Evolutionary conservation across 306 rosid genomes (phyloP), one percentile per base, ranked within the genome.

Genomic region (Cucumis hystrix): DNA sequence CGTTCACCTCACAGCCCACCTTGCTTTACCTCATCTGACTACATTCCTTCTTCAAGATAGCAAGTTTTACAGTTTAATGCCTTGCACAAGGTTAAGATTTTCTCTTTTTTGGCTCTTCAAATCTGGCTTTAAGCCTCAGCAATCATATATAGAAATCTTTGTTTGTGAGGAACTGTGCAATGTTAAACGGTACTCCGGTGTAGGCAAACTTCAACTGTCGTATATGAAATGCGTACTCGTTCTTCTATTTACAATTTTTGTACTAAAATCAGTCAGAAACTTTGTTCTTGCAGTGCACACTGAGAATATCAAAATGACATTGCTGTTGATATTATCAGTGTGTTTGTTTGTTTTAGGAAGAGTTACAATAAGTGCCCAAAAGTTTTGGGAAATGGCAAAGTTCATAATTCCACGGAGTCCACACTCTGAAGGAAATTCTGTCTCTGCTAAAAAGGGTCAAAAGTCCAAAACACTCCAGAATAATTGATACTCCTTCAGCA

Each of bases 1-100:
- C 39, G 62, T 10, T 73, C 77, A 71, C 60, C 23, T 71, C 76
- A 73, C 62, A 52, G 62, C 77, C 77, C 76, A 28, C 20, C 23
- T 71, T 71, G 76, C 59, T 25, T 49, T 49, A 45, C 75, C 75
- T 45, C 58, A 43, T 69, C 75, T 45, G 57, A 43, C 75, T 69
- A 47, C 75, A 69, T 45, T 65, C 15, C 76, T 49, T 51, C 40
- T 68, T 68, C 74, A 68, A 68, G 56, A 15, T 13, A 68, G 74
- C 20, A 41, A 20, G 56, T 68, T 43, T 43, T 12, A 41, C 74
- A 43, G 21, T 68, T 43, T 68, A 43, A 23, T 21, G 56, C 37
- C 74, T 43, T 41, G 56, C 56, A 12, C 56, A 68, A 68, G 56
- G 73, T 17, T 49, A 10, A 45, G 37, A 17, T 21, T 71, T 71